phyloP scores from a whole-genome alignment of 768 basidiomycete genomes.

The Xerocomus brunneocitrinus region DNA sequence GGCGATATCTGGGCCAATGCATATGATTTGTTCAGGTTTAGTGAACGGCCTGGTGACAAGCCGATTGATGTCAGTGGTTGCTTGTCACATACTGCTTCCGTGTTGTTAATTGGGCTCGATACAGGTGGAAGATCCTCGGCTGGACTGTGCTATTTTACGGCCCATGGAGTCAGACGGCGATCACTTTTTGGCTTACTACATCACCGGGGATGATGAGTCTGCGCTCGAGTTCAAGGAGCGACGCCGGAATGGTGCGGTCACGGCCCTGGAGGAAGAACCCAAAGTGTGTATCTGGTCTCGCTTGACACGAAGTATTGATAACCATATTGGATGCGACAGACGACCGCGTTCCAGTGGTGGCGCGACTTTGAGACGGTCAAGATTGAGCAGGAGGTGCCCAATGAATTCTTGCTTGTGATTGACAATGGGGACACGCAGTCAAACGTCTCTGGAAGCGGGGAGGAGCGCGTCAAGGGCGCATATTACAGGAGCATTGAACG shows the following conservation, averaged over 20 bases:
- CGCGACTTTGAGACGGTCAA: conserved; percentile 88
- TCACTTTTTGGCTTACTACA: conserved; percentile 82
- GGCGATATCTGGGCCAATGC: conserved; percentile 85
- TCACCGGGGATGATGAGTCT: conserved; percentile 70
- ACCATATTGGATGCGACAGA: conserved; percentile 32
- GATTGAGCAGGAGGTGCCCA: conserved; percentile 80
- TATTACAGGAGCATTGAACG: conserved; percentile 89
- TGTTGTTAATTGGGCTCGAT: background rate
- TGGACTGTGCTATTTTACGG: conserved; percentile 81
- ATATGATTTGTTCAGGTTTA: conserved; percentile 83
- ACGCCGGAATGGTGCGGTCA: conserved; percentile 40
- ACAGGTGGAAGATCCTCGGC: conserved; percentile 70
- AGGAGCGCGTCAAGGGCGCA: conserved; percentile 56
- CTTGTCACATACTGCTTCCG: background rate
- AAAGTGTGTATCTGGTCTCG: conserved; percentile 38
- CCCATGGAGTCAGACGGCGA: conserved; percentile 88
- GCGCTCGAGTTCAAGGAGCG: conserved; percentile 62
- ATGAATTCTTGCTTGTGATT: conserved; percentile 76
- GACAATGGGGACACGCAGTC: conserved; percentile 49
- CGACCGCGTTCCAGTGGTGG: conserved; percentile 68
- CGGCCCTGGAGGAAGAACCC: conserved; percentile 49
- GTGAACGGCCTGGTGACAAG: conserved; percentile 81
- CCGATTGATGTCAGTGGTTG: conserved; percentile 51
- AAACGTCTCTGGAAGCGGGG: conserved; percentile 34
- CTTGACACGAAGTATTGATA: background rate